Base-by-base conservation (phyloP, 1,284 basidiomycete genomes). In the Gymnopus androsaceus region DNA sequence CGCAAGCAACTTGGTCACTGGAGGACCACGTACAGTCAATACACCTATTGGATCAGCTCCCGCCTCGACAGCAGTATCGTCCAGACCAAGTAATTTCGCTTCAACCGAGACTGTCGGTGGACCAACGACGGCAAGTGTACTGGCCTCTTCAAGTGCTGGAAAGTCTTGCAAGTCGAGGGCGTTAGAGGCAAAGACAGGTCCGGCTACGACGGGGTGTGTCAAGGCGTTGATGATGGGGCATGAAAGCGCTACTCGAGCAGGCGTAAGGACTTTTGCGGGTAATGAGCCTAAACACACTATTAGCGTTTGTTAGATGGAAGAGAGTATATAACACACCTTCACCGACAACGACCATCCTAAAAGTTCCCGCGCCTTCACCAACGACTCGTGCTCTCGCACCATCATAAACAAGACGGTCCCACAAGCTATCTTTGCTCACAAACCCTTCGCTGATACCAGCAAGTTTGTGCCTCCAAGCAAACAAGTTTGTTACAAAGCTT, bases 21-120 rank as follows among this genome's bases (percentile, higher is more conserved):
- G 68, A 3, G 81, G 81, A 14, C 83, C 83, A 4, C 80, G 71
- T 12, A 80, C 73, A 27, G 76, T 53, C 27, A 83, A 62, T 25
- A 69, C 65, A 15, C 85, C 86, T 27, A 61, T 65, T 7, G 85
- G 85, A 63, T 87, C 82, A 6, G 64, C 76, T 3, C 87, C 89
- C 3, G 61, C 70, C 66, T 90, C 88, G 17, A 91, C 75, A 9
- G 71, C 71, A 1, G 72, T 73, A 57, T 91, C 88, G 49, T 87
- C 75, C 7, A 90, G 80, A 0, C 76, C 82, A 0, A 77, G 62
- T 12, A 92, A 73, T 68, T 91, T 92, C 15, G 76, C 83, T 67
- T 92, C 90, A 2, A 90, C 73, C 61, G 91, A 92, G 55, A 87
- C 77, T 28, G 82, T 79, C 2, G 90, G 90, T 6, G 90, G 84